These are phyloP conservation scores for Groenewaldozyma salmanticensis DNA, from an alignment of 805 yeast genomes.

Conservation along the genomic window DNA sequence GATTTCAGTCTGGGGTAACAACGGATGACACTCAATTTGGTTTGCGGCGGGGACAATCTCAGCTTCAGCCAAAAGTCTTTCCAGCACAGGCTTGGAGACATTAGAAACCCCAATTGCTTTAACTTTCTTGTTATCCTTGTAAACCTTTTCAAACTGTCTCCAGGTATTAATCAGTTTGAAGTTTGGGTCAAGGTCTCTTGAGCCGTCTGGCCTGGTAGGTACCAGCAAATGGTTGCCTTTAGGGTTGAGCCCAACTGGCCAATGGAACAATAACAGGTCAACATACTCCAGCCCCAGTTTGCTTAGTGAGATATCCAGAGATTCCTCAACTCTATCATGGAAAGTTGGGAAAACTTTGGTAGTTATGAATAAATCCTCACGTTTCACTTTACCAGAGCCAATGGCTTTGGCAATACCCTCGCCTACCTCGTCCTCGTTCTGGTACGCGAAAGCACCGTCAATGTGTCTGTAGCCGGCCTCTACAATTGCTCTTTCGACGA, in stretches of 20 bases:
- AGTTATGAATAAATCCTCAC: conserved; percentile 58
- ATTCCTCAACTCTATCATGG: conserved; percentile 35
- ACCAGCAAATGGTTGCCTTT: conserved; percentile 31
- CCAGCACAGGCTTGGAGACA: conserved; percentile 44
- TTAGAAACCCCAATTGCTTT: conserved; percentile 74
- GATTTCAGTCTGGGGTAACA: conserved; percentile 54
- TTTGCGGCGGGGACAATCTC: conserved; percentile 55
- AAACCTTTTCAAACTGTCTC: conserved; percentile 52
- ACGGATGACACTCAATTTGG: conserved; percentile 73
- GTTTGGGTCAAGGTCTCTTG: conserved; percentile 27
- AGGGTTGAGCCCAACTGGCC: conserved; percentile 57
- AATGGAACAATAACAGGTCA: conserved; percentile 70
- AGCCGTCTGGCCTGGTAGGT: conserved; percentile 33
- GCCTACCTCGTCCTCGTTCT: conserved; percentile 59
- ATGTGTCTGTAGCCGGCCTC: conserved; percentile 62
- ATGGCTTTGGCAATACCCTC: conserved; percentile 36
- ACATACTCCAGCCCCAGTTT: conserved; percentile 66
- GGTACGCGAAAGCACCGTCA: conserved; percentile 64
- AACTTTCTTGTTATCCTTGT: conserved; percentile 36
- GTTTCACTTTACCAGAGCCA: conserved; percentile 47
- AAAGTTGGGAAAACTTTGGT: conserved; percentile 46
- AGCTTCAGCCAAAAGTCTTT: conserved; percentile 39
- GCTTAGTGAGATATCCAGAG: conserved; percentile 48
- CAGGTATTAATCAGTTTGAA: conserved; percentile 42
- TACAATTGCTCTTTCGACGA: conserved; percentile 49